Conservation (phyloP, 129 eudicot species). For the Erigeron canadensis region DNA sequence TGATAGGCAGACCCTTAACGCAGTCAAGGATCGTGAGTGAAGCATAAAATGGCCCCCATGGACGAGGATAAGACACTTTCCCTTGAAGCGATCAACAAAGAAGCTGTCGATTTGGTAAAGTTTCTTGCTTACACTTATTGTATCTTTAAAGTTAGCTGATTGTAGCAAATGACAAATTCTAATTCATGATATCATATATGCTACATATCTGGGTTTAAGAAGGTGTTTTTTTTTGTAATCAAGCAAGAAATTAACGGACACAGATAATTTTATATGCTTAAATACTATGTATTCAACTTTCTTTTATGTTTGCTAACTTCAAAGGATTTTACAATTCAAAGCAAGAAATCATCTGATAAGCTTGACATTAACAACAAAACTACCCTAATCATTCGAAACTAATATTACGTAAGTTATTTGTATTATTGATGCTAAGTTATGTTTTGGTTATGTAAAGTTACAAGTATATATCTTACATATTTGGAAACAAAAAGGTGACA, state of each 20-base stretch:
- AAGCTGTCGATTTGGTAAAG: constrained; percentile 59
- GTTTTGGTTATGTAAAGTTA: not conserved
- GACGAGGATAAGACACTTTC: constrained; percentile 47
- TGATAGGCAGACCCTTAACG: constrained; percentile 20
- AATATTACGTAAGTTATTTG: not conserved
- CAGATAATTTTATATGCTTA: not conserved
- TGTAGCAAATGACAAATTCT: constrained; percentile 14
- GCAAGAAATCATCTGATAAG: constrained; percentile 18
- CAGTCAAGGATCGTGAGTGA: constrained; percentile 21
- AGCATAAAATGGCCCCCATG: constrained; percentile 29
- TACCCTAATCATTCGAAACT: not conserved
- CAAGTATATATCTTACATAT: not conserved
- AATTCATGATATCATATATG: constrained; percentile 14
- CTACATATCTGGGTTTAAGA: not conserved
- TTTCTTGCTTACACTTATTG: not conserved
- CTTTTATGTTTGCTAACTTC: not conserved
- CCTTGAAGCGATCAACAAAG: constrained; percentile 60
- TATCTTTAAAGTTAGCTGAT: not conserved
- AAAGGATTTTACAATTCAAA: constrained; percentile 15
- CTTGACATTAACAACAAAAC: constrained; percentile 12
- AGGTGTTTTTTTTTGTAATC: not conserved
- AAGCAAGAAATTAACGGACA: not conserved
- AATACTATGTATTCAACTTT: not conserved
- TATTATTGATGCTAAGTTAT: constrained; percentile 2
- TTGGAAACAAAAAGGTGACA: not conserved